phyloP scores from a whole-genome alignment of 2,329 filamentous ascomycete genomes.

The Fusarium sp. region DNA sequence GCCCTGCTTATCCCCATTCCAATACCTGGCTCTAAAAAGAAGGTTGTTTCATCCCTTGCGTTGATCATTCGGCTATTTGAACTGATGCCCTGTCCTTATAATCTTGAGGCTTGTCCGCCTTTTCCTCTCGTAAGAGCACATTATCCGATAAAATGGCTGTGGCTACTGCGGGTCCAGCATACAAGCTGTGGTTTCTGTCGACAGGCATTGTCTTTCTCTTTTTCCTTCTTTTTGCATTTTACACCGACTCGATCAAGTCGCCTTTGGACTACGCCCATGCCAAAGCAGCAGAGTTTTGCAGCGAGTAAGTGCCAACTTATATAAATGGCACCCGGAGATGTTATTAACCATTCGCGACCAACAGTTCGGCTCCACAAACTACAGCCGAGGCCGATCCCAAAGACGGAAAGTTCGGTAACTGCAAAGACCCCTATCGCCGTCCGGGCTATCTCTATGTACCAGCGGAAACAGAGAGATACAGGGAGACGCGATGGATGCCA shows the following conservation, averaged over 20 bases:
- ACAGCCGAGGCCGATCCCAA: neutral
- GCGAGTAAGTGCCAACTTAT: neutral
- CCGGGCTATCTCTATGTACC: neutral
- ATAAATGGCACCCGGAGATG: accelerated
- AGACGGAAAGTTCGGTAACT: neutral
- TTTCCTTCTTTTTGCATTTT: neutral
- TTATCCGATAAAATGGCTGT: neutral
- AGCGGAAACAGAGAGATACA: neutral
- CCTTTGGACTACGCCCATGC: neutral
- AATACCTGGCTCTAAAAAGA: neutral
- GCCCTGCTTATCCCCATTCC: neutral
- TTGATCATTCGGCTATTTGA: neutral
- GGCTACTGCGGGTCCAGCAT: neutral
- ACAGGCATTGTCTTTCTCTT: neutral
- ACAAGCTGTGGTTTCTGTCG: neutral
- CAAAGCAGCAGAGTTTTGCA: neutral
- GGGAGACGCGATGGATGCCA: neutral
- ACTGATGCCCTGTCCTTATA: neutral
- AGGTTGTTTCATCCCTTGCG: neutral
- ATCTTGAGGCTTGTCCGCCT: neutral
- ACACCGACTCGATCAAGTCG: neutral
- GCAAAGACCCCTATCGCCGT: neutral
- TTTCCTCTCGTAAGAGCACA: accelerated
- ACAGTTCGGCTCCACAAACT: neutral
- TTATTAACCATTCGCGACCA: neutral